Evolutionary conservation across 805 yeast genomes (phyloP).

Genomic region (Candida manassasensis): DNA sequence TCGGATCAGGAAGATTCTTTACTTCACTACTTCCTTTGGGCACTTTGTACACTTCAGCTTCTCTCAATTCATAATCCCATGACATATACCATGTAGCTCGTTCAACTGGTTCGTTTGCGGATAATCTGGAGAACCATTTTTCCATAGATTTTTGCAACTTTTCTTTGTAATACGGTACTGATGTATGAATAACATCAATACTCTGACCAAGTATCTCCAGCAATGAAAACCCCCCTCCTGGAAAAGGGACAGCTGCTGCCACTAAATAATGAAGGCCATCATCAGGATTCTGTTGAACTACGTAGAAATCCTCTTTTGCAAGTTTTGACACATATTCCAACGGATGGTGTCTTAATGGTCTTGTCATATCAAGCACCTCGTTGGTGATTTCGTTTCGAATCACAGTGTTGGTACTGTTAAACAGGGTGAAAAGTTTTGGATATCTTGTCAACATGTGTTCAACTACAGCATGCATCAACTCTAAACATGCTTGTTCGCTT

Average conservation of each 20-base stretch:
- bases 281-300: constrained; percentile 52
- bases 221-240: constrained; percentile 72
- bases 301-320: constrained; percentile 73
- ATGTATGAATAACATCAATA: constrained; percentile 59
- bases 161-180: constrained; percentile 65
- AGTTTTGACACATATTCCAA: constrained; percentile 56
- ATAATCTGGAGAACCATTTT: constrained; percentile 62
- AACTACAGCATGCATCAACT: constrained; percentile 58
- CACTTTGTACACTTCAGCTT: constrained; percentile 52
- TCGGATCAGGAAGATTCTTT: constrained; percentile 37
- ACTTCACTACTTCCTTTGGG: constrained; percentile 38
- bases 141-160: constrained; percentile 69
- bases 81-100: constrained; percentile 73
- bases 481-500: constrained; percentile 54
- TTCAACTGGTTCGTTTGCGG: constrained; percentile 59
- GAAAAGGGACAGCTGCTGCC: constrained; percentile 76
- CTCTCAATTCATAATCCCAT: constrained; percentile 63
- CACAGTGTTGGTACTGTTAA: constrained; percentile 38
- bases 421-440: constrained; percentile 54
- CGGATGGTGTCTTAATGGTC: constrained; percentile 62
- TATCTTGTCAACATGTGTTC: constrained; percentile 58
- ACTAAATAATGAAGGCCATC: constrained; percentile 56
- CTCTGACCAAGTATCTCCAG: constrained; percentile 54
- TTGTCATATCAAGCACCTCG: constrained; percentile 55
- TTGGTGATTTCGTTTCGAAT: constrained; percentile 58